These are phyloP conservation scores for Yamadazyma mexicana DNA, from an alignment of 1,139 yeast species.

Conservation along the genomic window DNA sequence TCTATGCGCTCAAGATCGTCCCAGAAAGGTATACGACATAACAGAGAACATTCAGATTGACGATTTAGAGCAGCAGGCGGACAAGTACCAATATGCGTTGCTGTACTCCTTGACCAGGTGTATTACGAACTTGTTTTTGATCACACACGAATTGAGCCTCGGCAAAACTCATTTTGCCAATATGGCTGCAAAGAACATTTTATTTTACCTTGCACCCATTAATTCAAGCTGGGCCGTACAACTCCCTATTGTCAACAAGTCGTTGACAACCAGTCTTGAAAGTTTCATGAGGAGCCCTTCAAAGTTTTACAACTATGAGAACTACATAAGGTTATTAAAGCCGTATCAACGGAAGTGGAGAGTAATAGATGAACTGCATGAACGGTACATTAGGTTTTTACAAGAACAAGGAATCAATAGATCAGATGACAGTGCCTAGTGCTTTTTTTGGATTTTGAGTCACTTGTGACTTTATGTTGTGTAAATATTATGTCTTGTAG, in stretches of 20 bases:
- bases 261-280: not conserved
- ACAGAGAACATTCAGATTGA: not conserved
- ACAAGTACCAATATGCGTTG: conserved; percentile 3
- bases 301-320: conserved; percentile 2
- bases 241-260: conserved; percentile 1
- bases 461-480: too few relatives aligned
- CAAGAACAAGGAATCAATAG: not conserved
- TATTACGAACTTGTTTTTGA: conserved; percentile 1
- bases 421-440: not conserved
- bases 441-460: too few relatives aligned
- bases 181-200: conserved; percentile 4
- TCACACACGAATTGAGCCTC: not conserved
- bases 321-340: conserved; percentile 1
- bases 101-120: conserved; percentile 3
- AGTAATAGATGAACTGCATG: not conserved
- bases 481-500: too few relatives aligned
- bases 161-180: not conserved
- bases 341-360: conserved; percentile 5
- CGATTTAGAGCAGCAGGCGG: not conserved
- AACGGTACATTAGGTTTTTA: not conserved
- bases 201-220: conserved; percentile 2
- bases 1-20: conserved; percentile 1
- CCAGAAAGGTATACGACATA: conserved; percentile 2
- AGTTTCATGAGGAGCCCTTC: conserved; percentile 2
- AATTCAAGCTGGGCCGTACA: conserved; percentile 5